Evolutionary conservation across 768 basidiomycete genomes (phyloP), one percentile per base, ranked within the genome.

Genomic region (Clitopilus passeckerianus): DNA sequence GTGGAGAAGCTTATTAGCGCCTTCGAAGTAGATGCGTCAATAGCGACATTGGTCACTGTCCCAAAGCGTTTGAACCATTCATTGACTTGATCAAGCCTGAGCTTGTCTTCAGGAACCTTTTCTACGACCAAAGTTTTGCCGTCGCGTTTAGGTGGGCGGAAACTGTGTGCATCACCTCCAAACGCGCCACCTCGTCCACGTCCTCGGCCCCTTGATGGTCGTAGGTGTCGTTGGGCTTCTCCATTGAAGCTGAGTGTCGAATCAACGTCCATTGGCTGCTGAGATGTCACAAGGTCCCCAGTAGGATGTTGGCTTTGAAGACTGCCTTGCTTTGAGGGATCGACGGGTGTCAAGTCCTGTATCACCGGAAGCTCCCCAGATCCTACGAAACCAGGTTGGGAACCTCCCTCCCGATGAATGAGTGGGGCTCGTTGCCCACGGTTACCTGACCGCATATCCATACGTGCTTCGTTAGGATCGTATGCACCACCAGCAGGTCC

Each of bases 11-110:
- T 93, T 62, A 98, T 90, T 54, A 98, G 74, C 0, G 94, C 94
- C 69, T 95, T 93, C 50, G 84, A 81, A 50, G 78, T 83, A 18
- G 73, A 69, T n/a, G 75, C 74, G 69, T 98, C 94, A 54, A 97
- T 85, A 6, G 92, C 93, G 55, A 97, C 91, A 63, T 95, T 93
- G 12, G 93, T 94, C 61, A 98, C 92, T 1, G 85, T 89, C 8
- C 95, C 95, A 64, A 96, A 98, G 63, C 87, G 85, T 71, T 89
- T 89, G 77, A 98, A 98, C 87, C 93, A 95, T 18, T 79, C 83
- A 66, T 90, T 91, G 57, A 98, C 87, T 5, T 84, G 76, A 55
- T 87, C 88, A 14, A 93, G 82, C 14, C 83, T 83, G 41, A 96
- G 80, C 63, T 90, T 87, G 61, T 92, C 88, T 54, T 87, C 83